Base-by-base conservation (phyloP, 1,284 basidiomycete species). In the Agroathelia rolfsii region DNA sequence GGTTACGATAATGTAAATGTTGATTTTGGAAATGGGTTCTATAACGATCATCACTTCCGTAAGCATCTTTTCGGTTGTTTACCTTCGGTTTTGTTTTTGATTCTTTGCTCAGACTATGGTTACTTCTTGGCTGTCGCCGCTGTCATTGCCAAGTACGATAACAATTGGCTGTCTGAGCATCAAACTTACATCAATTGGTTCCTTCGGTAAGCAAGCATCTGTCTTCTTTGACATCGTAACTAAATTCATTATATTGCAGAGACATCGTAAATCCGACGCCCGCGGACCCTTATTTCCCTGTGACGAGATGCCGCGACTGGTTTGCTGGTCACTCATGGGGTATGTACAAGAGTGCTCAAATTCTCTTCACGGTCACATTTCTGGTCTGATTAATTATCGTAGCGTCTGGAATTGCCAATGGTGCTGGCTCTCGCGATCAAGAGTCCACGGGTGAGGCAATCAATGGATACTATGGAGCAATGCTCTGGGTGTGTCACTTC, bases 271-370 rank as follows among this genome's bases (percentile, higher is more conserved):
- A 58, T 32, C 55, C 52, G 3, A 53, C 52, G 8, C 41, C 43
- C 6, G 43, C 37, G 11, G 54, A 58, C 32, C 48, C 49, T 4
- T 52, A 45, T 33, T 58, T 56, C 40, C 43, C 55, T 6, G 45
- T 55, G n/a, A 46, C 52, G 12, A 48, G 54, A 11, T 49, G 46
- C 32, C 47, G 47, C 8, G 55, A 58, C 24, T 56, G 51, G 52
- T 58, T 56, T 36, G 51, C 54, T 14, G 55, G 55, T 0, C 55
- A 58, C 38, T 58, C 54, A 1, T 58, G 55, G 55, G 54, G 54
- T 56, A 43, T 20, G 38, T 18, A 16, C 12, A 25, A n/a, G 0
- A 7, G 3, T n/a, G n/a, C n/a, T n/a, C n/a, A n/a, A n/a, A n/a
- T n/a, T n/a, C n/a, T n/a, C n/a, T 12, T 9, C 18, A 21, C 24